Percentiles rank a stretch among this genome's conserved stretches.
Conservation (phyloP, 768 basidiomycete genomes). For the Boletus rufocinnamomeus region DNA sequence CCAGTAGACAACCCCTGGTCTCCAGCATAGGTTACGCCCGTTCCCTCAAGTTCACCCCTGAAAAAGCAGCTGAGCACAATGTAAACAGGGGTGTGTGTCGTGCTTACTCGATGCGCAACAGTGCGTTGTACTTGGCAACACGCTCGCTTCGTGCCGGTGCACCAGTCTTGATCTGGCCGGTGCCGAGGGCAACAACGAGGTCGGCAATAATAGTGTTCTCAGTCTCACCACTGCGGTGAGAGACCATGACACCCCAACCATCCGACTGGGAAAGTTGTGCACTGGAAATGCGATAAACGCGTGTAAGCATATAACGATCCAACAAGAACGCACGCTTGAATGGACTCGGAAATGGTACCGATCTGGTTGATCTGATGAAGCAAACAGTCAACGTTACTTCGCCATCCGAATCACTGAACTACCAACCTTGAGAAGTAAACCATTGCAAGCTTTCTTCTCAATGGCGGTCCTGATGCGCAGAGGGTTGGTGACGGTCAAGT, state of each 20-base stretch:
- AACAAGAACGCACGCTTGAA: conserved; percentile 79
- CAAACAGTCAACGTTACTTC: conserved; percentile 1
- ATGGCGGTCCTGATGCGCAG: conserved; percentile 97
- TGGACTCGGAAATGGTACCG: conserved; percentile 97
- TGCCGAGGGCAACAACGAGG: conserved; percentile 88
- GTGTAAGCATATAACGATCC: background rate
- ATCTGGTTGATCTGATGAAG: conserved; percentile 86
- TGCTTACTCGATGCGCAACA: conserved; percentile 88
- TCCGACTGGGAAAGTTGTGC: conserved; percentile 95
- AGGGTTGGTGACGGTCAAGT: conserved; percentile 98
- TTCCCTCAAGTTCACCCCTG: conserved; percentile 74
- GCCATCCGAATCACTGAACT: background rate
- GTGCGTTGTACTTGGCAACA: conserved; percentile 90
- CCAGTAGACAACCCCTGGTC: conserved; percentile 81
- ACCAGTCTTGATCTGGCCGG: conserved; percentile 98
- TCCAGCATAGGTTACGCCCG: conserved; percentile 71
- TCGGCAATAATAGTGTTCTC: conserved; percentile 97
- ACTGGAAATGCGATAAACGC: conserved; percentile 41
- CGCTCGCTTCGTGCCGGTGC: conserved; percentile 96
- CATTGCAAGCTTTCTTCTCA: conserved; percentile 99
- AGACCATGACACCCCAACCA: conserved; percentile 99
- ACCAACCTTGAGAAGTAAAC: conserved; percentile 87
- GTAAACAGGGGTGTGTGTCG: background rate
- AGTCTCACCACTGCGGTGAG: conserved; percentile 98
- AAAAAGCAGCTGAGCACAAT: conserved; percentile 5